Evolutionary conservation across 495 filamentous ascomycete species (phyloP), one percentile per base, ranked within the genome.

Genomic region (Platismatia glauca): DNA sequence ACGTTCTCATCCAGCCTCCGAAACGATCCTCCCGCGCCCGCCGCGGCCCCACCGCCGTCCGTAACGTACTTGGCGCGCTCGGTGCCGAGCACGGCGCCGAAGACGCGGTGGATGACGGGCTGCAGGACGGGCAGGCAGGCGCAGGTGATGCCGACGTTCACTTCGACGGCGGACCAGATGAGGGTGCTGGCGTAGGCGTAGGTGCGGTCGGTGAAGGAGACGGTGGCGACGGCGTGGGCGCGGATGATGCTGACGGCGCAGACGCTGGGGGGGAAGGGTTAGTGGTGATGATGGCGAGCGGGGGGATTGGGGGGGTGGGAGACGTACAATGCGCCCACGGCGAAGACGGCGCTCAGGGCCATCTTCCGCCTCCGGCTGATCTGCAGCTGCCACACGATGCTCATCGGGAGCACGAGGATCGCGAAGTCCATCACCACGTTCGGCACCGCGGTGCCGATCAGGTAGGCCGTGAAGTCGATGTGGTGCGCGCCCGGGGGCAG

Each of bases 81-180:
- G 38, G 9, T 39, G 38, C 8, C 37, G 37, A 39, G 37, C 8
- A 13, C 37, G 2, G 2, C 15, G 55, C 55, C 31, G 29, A 57
- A 22, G 35, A 37, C 3, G 7, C n/a, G n/a, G 6, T 57, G 33
- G 4, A 57, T 6, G 55, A 57, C n/a, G 37, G 55, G 55, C 12
- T 24, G 33, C 11, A 57, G 55, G 11, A 38, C 37, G 55, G 55
- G 55, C 16, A 57, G 55, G 18, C 55, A 57, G 55, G 18, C 55
- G 55, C 55, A 37, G 33, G 24, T 38, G 34, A 57, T 18, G 11
- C 55, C 55, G 55, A 57, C 55, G 24, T 57, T 57, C 4, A 38
- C 34, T 9, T 57, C 55, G 9, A 57, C 34, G n/a, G 37, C 22
- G n/a, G 55, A 57, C 55, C 55, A 57, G 16, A 57, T 57, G 20